These are phyloP conservation scores for Vanilla planifolia DNA, from an alignment of 106 monocot genomes.

Conservation along the genomic window DNA sequence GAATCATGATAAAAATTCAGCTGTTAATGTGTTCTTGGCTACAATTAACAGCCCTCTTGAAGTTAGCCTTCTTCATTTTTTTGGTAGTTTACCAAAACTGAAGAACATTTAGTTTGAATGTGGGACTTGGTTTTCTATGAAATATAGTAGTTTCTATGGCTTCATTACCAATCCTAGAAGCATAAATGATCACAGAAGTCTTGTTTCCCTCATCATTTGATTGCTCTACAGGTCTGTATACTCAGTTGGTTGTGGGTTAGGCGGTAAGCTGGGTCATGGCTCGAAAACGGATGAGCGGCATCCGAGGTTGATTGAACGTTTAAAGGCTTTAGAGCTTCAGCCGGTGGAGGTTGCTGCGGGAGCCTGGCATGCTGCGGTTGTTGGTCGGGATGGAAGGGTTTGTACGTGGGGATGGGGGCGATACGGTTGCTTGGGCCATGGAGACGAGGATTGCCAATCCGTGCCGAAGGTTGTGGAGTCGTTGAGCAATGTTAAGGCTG, in stretches of 20 bases:
- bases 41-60: too few relatives aligned
- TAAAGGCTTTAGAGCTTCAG: slow-evolving; percentile 66
- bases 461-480: slow-evolving; percentile 78
- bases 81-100: too few relatives aligned
- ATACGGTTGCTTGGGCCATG: slow-evolving; percentile 97
- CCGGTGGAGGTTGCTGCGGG: slow-evolving; percentile 90
- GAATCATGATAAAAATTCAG: too few relatives aligned
- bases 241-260: slow-evolving; percentile 95
- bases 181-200: not conserved
- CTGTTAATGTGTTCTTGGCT: too few relatives aligned
- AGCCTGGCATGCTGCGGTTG: slow-evolving; percentile 97
- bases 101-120: too few relatives aligned
- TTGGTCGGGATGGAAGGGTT: slow-evolving; percentile 83
- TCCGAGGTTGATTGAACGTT: slow-evolving; percentile 73
- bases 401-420: slow-evolving; percentile 99
- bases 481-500: slow-evolving; percentile 66
- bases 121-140: too few relatives aligned
- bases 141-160: too few relatives aligned
- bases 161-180: not conserved
- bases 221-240: slow-evolving; percentile 77
- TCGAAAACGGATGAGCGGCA: slow-evolving; percentile 80
- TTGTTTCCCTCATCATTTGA: not conserved
- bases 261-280: slow-evolving; percentile 96
- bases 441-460: slow-evolving; percentile 84
- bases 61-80: too few relatives aligned